Evolutionary conservation across 176 grass and related monocot genomes (phyloP).

Genomic region (Panicum miliaceum): DNA sequence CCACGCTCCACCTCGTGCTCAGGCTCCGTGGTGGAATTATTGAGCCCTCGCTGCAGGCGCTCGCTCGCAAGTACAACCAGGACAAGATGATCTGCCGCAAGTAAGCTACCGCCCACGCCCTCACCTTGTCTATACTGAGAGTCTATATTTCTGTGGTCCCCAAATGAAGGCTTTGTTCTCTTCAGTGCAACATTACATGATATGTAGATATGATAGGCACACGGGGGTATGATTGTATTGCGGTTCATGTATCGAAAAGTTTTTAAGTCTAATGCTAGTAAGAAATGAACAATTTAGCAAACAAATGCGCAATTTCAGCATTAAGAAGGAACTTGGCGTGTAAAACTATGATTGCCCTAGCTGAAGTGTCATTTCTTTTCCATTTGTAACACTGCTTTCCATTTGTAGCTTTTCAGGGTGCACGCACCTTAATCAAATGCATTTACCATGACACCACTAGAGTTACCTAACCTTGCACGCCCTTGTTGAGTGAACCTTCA

Average conservation of each 20-base stretch:
- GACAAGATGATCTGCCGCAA: conserved; percentile 83
- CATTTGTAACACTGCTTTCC: not conserved
- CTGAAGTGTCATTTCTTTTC: not conserved
- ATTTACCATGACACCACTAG: not conserved
- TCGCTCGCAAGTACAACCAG: conserved; percentile 68
- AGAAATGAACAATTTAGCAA: not conserved
- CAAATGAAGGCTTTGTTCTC: not conserved
- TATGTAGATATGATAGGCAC: not conserved
- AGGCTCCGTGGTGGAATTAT: conserved; percentile 78
- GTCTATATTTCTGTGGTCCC: not conserved
- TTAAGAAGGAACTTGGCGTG: not conserved
- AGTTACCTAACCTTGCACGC: not conserved
- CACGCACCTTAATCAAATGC: not conserved
- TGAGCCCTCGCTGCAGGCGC: conserved; percentile 53
- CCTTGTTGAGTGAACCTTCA: not conserved
- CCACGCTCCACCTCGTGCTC: conserved; percentile 77
- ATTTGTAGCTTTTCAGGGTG: not conserved
- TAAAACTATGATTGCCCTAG: not conserved
- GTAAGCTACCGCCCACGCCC: conserved; percentile 25
- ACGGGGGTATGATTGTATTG: not conserved
- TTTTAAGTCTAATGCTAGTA: not conserved
- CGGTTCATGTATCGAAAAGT: not conserved
- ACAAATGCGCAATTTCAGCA: not conserved
- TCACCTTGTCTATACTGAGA: not conserved
- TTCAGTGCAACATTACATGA: too few species aligned